Evolutionary conservation across 768 basidiomycete genomes (phyloP), one percentile per base, ranked within the genome.

Genomic region (Pholiota conissans): DNA sequence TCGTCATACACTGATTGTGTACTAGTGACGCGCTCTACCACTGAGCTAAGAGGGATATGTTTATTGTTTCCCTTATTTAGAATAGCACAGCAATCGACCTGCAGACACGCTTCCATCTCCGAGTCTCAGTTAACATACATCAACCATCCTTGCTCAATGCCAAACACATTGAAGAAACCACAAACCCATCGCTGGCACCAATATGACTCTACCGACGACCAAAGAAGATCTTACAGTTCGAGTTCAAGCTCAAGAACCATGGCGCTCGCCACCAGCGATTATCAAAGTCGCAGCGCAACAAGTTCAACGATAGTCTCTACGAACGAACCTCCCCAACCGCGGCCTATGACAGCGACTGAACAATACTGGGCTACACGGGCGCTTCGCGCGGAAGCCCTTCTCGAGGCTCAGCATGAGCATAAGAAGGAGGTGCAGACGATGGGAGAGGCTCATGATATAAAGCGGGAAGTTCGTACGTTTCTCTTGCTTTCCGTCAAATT

Each of bases 351-450:
- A 7, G 63, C 66, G 6, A 61, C 52, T 20, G 85, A 85, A 61
- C 83, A 82, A 58, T 87, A 88, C 64, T 90, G 89, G 89, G 84
- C 84, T 26, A 73, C 80, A 14, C 82, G 89, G 3, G 87, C 89
- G 3, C 62, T 87, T 22, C 77, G 81, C 3, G 88, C 88, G 0
- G 89, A 91, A 66, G 79, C 84, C 2, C 68, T 86, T 35, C 74
- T 90, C 2, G 70, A 76, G 0, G 81, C 80, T 24, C 76, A 76
- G 35, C 73, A 73, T 29, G 69, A 65, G 18, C 84, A 87, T 65
- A 76, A 79, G 40, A 67, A 68, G 10, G 85, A 88, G 48, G 63
- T 88, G 29, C 73, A 70, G 56, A 71, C 66, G 14, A 49, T 84
- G 49, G 71, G 76, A 50, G 65, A 70, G 30, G 63, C 60, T 0